These are phyloP conservation scores for Tulasnella sp. DNA, from an alignment of 768 basidiomycete genomes.

Conservation along the genomic window DNA sequence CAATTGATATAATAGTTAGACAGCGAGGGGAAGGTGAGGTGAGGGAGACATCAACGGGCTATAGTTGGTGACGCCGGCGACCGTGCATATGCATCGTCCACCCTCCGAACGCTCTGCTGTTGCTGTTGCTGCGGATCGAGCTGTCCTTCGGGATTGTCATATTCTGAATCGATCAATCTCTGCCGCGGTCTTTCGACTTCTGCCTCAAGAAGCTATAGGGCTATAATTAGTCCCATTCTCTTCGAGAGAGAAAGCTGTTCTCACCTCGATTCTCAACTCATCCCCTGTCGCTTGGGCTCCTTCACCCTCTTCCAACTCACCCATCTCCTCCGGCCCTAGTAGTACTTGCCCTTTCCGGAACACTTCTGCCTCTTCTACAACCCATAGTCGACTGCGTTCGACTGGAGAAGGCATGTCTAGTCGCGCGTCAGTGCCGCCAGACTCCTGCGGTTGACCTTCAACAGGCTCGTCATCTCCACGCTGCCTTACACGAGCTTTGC, in stretches of 20 bases:
- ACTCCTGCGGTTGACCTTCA: background rate
- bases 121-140: background rate
- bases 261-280: constrained; percentile 52
- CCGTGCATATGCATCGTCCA: background rate
- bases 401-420: constrained; percentile 6
- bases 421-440: background rate
- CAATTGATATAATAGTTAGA: too few relatives aligned
- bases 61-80: background rate
- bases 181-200: constrained; percentile 73
- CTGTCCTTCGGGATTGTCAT: background rate
- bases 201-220: constrained; percentile 59
- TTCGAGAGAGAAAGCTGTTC: background rate
- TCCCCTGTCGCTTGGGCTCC: constrained; percentile 60
- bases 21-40: too few relatives aligned
- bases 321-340: constrained; percentile 76
- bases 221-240: background rate
- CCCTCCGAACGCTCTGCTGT: background rate
- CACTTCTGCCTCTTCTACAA: constrained; percentile 92
- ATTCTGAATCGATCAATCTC: constrained; percentile 34
- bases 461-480: background rate
- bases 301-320: constrained; percentile 44
- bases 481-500: background rate
- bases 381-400: constrained; percentile 47
- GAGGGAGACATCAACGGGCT: background rate
- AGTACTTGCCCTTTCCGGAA: constrained; percentile 83